phyloP scores from a whole-genome alignment of 176 grass and related monocot species.

The Tillandsia leiboldiana region DNA sequence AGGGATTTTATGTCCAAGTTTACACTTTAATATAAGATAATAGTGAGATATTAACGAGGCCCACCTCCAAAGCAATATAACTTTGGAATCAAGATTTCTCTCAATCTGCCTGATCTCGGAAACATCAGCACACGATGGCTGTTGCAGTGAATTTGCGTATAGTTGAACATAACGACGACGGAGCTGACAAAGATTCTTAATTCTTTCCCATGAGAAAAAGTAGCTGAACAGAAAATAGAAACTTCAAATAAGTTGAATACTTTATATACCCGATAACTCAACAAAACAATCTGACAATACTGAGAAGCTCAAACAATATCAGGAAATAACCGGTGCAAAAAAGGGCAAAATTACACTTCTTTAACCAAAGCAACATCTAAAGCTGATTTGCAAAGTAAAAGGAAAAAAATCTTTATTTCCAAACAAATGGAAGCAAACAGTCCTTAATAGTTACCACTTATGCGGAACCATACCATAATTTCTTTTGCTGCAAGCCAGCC shows the following conservation, averaged over 20 bases:
- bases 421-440: slow-evolving; percentile 1
- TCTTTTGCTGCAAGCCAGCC: slow-evolving; percentile 78
- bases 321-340: not conserved
- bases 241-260: not conserved
- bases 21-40: not conserved
- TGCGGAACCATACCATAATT: slow-evolving; percentile 48
- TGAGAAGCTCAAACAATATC: not conserved
- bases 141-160: slow-evolving; percentile 71
- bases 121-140: slow-evolving; percentile 52
- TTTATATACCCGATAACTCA: not conserved
- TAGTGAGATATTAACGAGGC: slow-evolving; percentile 4
- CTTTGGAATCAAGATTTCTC: slow-evolving; percentile 84
- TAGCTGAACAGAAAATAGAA: slow-evolving; percentile 24
- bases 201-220: slow-evolving; percentile 86
- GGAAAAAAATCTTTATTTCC: not conserved
- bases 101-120: slow-evolving; percentile 83
- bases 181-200: slow-evolving; percentile 80
- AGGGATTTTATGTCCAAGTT: too few relatives aligned
- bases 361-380: not conserved
- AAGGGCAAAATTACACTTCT: not conserved
- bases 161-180: slow-evolving; percentile 83
- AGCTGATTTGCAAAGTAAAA: not conserved
- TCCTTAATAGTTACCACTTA: not conserved
- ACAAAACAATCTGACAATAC: not conserved
- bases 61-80: slow-evolving; percentile 94